Percentiles rank a stretch among this genome's conserved stretches.
Conservation (phyloP, 148 eudicot genomes). For the Rhododendron kiyosumense region DNA sequence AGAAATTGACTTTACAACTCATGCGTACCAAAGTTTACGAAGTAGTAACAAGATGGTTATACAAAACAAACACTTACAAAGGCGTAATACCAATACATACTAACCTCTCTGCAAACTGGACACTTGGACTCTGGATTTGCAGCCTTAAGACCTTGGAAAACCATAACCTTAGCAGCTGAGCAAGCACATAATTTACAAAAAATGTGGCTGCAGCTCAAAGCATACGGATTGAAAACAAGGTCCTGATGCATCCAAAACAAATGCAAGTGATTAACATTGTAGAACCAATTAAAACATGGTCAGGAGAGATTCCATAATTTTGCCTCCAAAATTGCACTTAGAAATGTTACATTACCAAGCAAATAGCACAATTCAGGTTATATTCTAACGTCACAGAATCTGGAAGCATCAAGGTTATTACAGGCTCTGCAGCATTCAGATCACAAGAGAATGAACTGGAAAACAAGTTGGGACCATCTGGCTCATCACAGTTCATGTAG, state of each 20-base stretch:
- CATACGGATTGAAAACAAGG: slow-evolving; percentile 31
- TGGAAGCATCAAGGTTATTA: slow-evolving; percentile 24
- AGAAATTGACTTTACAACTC: background rate
- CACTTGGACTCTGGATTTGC: slow-evolving; percentile 28
- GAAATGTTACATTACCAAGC: slow-evolving; percentile 25
- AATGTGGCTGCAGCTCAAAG: slow-evolving; percentile 37
- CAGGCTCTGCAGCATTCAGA: slow-evolving; percentile 13
- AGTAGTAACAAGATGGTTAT: background rate
- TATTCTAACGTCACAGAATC: slow-evolving; percentile 26
- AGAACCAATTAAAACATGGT: background rate
- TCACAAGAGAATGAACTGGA: slow-evolving; percentile 22
- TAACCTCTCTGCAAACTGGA: slow-evolving; percentile 40
- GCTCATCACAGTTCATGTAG: slow-evolving; percentile 21
- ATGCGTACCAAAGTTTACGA: background rate
- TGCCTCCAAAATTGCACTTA: background rate
- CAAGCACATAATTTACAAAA: slow-evolving; percentile 41
- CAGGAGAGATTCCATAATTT: background rate
- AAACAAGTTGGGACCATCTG: slow-evolving; percentile 10
- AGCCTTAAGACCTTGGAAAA: slow-evolving; percentile 31
- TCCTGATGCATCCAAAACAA: slow-evolving; percentile 24
- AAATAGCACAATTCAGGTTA: slow-evolving; percentile 33
- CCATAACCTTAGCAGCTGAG: slow-evolving; percentile 33
- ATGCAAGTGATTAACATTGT: background rate
- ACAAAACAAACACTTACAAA: background rate
- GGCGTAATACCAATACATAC: background rate